Conservation (phyloP, 768 basidiomycete species). For the Tricholoma terreum region DNA sequence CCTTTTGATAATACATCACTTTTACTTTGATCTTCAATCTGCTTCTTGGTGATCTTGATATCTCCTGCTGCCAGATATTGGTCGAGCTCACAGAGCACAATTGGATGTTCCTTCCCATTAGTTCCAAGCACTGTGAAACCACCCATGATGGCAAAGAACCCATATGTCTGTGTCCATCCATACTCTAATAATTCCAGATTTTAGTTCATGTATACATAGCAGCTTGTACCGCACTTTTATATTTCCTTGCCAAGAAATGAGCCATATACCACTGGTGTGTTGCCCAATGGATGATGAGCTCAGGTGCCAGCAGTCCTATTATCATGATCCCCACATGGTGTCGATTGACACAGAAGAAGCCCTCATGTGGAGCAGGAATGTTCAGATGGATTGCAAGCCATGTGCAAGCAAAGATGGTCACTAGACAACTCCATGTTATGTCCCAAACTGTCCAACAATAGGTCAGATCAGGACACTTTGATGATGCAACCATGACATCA, state of each 20-base stretch:
- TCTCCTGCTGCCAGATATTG: neutral
- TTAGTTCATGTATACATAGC: too few species aligned
- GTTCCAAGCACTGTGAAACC: too few species aligned
- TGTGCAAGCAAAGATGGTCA: neutral
- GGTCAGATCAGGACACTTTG: too few species aligned
- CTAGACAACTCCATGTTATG: conserved; percentile 1
- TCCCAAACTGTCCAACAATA: neutral
- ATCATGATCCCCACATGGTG: neutral
- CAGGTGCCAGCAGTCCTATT: neutral
- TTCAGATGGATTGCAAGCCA: neutral
- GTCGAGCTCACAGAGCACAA: neutral
- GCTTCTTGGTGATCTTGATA: neutral
- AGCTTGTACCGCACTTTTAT: neutral
- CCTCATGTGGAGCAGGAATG: neutral
- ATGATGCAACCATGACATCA: too few species aligned
- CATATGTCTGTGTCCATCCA: neutral
- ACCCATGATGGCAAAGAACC: neutral
- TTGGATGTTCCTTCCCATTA: too few species aligned
- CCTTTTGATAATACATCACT: neutral
- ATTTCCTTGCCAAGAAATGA: neutral
- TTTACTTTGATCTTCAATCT: neutral
- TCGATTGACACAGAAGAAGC: neutral
- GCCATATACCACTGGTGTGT: neutral
- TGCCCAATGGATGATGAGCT: neutral
- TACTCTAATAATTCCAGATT: neutral